Evolutionary conservation across 2,329 filamentous ascomycete species (phyloP).

Genomic region (Penicillium crustosum): DNA sequence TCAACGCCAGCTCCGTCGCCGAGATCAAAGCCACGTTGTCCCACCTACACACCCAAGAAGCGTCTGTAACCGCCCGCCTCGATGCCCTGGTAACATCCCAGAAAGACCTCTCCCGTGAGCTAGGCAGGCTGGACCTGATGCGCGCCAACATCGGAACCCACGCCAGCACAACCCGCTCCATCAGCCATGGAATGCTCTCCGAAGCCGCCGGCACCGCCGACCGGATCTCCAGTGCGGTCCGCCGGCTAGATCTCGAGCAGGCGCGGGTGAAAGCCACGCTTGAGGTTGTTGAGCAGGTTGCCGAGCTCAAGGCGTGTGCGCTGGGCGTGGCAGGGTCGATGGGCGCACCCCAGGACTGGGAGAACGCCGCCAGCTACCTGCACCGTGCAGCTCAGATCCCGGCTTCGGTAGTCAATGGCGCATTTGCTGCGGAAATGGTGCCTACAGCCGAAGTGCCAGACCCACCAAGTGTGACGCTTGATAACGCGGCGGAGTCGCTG

Average conservation of each 20-base stretch:
- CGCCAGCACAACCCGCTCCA: constrained; percentile 74
- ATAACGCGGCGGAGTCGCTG: constrained; percentile 82
- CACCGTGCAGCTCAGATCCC: constrained; percentile 80
- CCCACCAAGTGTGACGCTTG: constrained; percentile 79
- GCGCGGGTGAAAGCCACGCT: constrained; percentile 86
- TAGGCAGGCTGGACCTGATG: constrained; percentile 82
- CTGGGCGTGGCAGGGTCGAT: constrained; percentile 92
- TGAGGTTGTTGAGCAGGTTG: constrained; percentile 90
- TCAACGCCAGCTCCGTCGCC: constrained; percentile 70
- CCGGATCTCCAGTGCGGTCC: constrained; percentile 82
- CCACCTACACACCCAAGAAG: constrained; percentile 73
- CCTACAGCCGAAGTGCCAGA: constrained; percentile 95
- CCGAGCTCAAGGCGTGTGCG: constrained; percentile 94
- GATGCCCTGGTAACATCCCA: constrained; percentile 78
- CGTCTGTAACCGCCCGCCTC: constrained; percentile 69
- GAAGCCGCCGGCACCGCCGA: constrained; percentile 81
- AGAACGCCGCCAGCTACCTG: constrained; percentile 88
- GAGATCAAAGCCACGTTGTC: constrained; percentile 78
- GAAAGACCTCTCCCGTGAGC: constrained; percentile 79
- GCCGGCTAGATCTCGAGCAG: constrained; percentile 86
- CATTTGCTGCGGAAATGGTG: constrained; percentile 88
- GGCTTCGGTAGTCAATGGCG: constrained; percentile 73
- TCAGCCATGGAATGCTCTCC: constrained; percentile 89
- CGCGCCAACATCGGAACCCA: constrained; percentile 86
- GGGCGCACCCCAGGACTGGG: constrained; percentile 98